phyloP scores from a whole-genome alignment of 2,329 filamentous ascomycete species.

The Triangularia verruculosa region DNA sequence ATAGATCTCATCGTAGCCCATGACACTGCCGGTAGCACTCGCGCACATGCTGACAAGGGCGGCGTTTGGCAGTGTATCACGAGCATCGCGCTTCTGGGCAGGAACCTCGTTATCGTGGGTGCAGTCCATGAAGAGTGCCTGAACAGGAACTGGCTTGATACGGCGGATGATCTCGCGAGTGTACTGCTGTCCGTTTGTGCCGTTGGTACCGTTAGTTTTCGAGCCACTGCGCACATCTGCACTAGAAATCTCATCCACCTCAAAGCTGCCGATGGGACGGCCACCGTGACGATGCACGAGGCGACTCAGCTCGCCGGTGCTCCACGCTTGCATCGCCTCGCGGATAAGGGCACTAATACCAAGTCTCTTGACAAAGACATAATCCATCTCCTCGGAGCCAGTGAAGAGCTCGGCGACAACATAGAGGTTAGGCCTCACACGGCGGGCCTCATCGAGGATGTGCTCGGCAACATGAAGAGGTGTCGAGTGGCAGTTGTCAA shows the following conservation, averaged over 20 bases:
- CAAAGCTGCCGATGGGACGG: conserved; percentile 93
- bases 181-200: conserved; percentile 27
- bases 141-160: conserved; percentile 84
- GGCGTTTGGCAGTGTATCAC: conserved; percentile 90
- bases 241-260: conserved; percentile 79
- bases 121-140: conserved; percentile 98
- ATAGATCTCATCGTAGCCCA: conserved; percentile 97
- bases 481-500: conserved; percentile 97
- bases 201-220: conserved; percentile 29
- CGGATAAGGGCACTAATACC: conserved; percentile 89
- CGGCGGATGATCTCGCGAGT: conserved; percentile 67
- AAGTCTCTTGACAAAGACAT: conserved; percentile 88
- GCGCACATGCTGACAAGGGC: conserved; percentile 95
- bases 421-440: conserved; percentile 81
- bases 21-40: conserved; percentile 90
- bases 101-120: conserved; percentile 98
- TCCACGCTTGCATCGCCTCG: conserved; percentile 98
- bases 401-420: conserved; percentile 95
- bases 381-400: conserved; percentile 93
- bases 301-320: conserved; percentile 85
- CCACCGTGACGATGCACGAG: conserved; percentile 93
- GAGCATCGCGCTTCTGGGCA: conserved; percentile 88
- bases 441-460: conserved; percentile 88
- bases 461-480: conserved; percentile 92
- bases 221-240: conserved; percentile 42